phyloP scores from a whole-genome alignment of 306 rosid genomes.

The Senna siamea region DNA sequence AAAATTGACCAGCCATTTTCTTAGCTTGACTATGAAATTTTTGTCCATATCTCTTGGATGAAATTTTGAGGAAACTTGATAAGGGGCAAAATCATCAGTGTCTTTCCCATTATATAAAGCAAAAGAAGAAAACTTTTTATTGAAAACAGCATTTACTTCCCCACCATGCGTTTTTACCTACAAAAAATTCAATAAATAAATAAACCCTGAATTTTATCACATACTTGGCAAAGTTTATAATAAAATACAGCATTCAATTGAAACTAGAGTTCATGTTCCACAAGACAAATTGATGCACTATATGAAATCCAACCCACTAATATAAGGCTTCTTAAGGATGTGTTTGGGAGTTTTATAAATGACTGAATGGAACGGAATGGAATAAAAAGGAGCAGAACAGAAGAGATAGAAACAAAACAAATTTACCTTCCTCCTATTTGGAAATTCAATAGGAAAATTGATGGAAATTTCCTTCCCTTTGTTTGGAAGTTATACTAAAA shows the following conservation, averaged over 20 bases:
- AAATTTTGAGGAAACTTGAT: slow-evolving; percentile 53
- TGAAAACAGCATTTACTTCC: slow-evolving; percentile 57
- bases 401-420: no score
- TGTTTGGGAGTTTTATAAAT: no score
- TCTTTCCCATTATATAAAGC: slow-evolving; percentile 63
- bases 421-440: no score
- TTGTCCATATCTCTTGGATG: slow-evolving; percentile 46
- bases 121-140: slow-evolving; percentile 59
- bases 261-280: slow-evolving; percentile 10
- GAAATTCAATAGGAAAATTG: no score
- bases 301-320: not conserved
- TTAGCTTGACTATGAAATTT: slow-evolving; percentile 41
- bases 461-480: no score
- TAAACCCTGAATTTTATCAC: not conserved
- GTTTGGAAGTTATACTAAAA: no score
- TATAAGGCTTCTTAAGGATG: not conserved
- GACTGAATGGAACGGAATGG: no score
- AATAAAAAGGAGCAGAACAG: no score
- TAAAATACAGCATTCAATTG: not conserved
- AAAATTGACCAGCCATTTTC: slow-evolving; percentile 64
- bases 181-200: slow-evolving; percentile 2
- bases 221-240: not conserved
- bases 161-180: slow-evolving; percentile 48
- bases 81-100: slow-evolving; percentile 48
- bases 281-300: not conserved